Evolutionary conservation across 805 yeast species (phyloP).

Genomic region (Wickerhamomyces strasburgensis): DNA sequence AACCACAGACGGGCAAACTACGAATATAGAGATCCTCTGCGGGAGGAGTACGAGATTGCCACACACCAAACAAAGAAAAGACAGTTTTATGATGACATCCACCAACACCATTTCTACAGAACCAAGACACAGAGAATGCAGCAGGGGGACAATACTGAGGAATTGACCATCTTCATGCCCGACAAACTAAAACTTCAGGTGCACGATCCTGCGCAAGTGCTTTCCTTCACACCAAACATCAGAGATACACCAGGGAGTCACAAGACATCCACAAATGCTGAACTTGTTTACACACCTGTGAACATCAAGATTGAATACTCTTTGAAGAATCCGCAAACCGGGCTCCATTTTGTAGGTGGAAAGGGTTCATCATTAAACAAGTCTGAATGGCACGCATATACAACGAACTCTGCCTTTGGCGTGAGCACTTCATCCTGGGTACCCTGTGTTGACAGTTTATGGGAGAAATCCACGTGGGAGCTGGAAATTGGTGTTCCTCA

Average conservation of each 20-base stretch:
- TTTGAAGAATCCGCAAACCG: slow-evolving; percentile 62
- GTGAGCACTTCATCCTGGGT: slow-evolving; percentile 94
- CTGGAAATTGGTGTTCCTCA: slow-evolving; percentile 81
- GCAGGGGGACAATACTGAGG: slow-evolving; percentile 56
- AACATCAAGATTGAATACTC: slow-evolving; percentile 64
- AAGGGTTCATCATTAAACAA: slow-evolving; percentile 35
- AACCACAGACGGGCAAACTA: slow-evolving; percentile 57
- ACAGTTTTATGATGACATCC: slow-evolving; percentile 21
- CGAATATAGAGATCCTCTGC: slow-evolving; percentile 49
- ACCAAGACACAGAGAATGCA: slow-evolving; percentile 49
- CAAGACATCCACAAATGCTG: slow-evolving; percentile 23
- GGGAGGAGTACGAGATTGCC: slow-evolving; percentile 32
- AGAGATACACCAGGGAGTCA: slow-evolving; percentile 35
- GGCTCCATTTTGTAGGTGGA: slow-evolving; percentile 70
- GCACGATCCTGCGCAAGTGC: slow-evolving; percentile 42
- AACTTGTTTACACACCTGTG: slow-evolving; percentile 65
- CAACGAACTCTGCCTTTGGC: slow-evolving; percentile 72
- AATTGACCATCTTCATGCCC: slow-evolving; percentile 59
- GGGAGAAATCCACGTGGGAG: slow-evolving; percentile 92
- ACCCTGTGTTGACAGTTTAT: slow-evolving; percentile 86
- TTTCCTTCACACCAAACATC: slow-evolving; percentile 33
- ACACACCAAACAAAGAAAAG: slow-evolving; percentile 18
- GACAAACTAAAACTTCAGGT: slow-evolving; percentile 57
- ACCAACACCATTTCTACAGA: slow-evolving; percentile 57
- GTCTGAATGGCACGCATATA: slow-evolving; percentile 77